Percentiles rank a stretch among this genome's conserved stretches.
Evolutionary conservation across 192 early-diverging fungal genomes (phyloP).

Genomic region (Haplosporangium gracile): DNA sequence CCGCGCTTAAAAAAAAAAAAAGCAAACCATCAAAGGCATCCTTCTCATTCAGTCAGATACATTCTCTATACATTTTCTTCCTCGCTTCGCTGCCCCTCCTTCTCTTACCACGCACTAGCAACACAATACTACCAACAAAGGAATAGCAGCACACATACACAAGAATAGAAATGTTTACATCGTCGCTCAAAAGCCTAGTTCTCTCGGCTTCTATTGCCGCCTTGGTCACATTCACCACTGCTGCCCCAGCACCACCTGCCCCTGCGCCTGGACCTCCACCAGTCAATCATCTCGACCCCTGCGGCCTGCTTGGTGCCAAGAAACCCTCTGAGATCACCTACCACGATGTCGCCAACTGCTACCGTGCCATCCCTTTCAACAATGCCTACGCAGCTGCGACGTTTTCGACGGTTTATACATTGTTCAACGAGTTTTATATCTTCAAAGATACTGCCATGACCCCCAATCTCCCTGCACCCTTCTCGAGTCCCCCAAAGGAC

Average conservation of each 20-base stretch:
- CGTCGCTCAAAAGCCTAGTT: constrained; percentile 2
- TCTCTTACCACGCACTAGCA: too few species aligned
- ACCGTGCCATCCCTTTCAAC: constrained; percentile 21
- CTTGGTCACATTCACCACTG: background rate
- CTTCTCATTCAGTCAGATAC: too few species aligned
- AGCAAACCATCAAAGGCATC: too few species aligned
- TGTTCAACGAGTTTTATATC: constrained; percentile 30
- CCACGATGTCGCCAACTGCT: constrained; percentile 16
- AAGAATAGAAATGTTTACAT: background rate
- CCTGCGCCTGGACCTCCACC: background rate
- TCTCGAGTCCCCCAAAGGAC: constrained; percentile 15
- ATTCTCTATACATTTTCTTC: too few species aligned
- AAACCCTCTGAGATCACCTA: constrained; percentile 1
- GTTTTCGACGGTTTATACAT: background rate
- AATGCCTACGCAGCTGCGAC: background rate
- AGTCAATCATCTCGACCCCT: constrained; percentile 8
- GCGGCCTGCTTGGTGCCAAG: background rate
- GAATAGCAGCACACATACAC: too few species aligned
- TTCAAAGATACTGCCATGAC: constrained; percentile 27
- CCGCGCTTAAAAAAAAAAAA: too few species aligned
- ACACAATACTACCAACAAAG: too few species aligned
- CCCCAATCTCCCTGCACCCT: constrained; percentile 12
- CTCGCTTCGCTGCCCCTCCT: background rate
- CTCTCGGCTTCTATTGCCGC: constrained; percentile 11
- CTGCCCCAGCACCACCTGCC: background rate